Base-by-base conservation (phyloP, 2,329 filamentous ascomycete species). In the Lachnellula willkommii region DNA sequence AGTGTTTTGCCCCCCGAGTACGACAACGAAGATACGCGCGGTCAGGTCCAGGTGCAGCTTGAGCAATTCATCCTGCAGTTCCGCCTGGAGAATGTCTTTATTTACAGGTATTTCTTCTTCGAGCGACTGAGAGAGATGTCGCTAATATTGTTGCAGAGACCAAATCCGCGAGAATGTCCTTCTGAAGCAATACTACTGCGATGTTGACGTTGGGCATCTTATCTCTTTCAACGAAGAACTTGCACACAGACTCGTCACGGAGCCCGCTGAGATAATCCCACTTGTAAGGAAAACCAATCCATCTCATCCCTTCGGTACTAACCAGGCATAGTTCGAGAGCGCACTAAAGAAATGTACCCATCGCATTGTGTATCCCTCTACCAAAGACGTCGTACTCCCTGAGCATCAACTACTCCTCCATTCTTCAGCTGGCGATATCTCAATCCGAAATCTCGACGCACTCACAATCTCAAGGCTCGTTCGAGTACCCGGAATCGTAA, bases 161-260 rank as follows among this genome's bases (percentile, higher is more conserved):
- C 94, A 97, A 74, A 83, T 99, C 57, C 85, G 90, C 66, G 91
- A 97, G 70, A 99, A 99, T 75, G 91, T 94, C 7, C 81, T 97
- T 1, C 79, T 96, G 43, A 94, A 96, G 71, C 91, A 92, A 66
- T 97, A 91, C 75, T 96, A 87, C 73, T 96, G 94, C 77, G 93
- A 99, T 71, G 83, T 99, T 70, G 92, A 99, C 71, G 90, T 99
- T 65, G 90, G 89, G 60, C 93, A 99, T 71, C 77, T 99, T 57
- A 97, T 97, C 71, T 94, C 88, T 59, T 97, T 92, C 75, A 94
- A 95, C 69, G 93, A 97, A 73, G 91, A 96, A 71, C 80, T 99
- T 58, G 94, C 93, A 28, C 90, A 97, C 72, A 85, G 87, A 69
- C 79, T 99, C 60, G 89, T 88, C 20, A 94, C 89, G 49, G 90